Evolutionary conservation across 768 basidiomycete genomes (phyloP).

Genomic region (Lyophyllum semitale): DNA sequence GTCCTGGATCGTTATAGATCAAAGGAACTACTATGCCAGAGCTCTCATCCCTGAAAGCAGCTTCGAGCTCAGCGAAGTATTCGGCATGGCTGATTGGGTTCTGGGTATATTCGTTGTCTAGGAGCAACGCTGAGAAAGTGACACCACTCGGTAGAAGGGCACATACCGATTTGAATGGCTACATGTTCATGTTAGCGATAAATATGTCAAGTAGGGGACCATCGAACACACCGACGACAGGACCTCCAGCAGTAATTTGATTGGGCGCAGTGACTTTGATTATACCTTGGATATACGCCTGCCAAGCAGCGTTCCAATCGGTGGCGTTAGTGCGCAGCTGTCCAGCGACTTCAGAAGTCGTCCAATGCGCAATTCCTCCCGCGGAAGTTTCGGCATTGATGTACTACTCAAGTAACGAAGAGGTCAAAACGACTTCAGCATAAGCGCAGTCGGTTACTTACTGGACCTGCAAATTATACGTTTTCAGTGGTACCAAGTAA

Average conservation of each 20-base stretch:
- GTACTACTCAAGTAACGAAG: constrained; percentile 35
- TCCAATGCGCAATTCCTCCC: constrained; percentile 73
- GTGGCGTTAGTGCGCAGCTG: constrained; percentile 72
- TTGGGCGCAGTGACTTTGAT: constrained; percentile 60
- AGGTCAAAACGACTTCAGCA: neutral
- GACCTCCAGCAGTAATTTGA: constrained; percentile 73
- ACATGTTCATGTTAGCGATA: neutral
- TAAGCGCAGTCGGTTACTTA: constrained; percentile 19
- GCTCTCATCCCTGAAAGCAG: constrained; percentile 41
- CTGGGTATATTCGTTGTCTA: constrained; percentile 80
- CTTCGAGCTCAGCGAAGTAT: constrained; percentile 67
- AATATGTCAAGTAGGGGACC: neutral
- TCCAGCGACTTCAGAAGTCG: constrained; percentile 66
- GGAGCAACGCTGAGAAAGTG: neutral
- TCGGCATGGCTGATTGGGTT: constrained; percentile 41
- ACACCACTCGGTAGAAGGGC: neutral
- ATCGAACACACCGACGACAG: constrained; percentile 61
- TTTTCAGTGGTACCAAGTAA: neutral
- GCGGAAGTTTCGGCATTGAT: constrained; percentile 85
- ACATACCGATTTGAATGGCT: constrained; percentile 60
- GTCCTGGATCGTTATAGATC: constrained; percentile 72
- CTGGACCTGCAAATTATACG: constrained; percentile 33
- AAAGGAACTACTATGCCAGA: constrained; percentile 67
- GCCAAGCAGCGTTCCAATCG: constrained; percentile 73
- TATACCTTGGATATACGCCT: constrained; percentile 68